Percentiles rank a stretch among this genome's conserved stretches.
Evolutionary conservation across 192 early-diverging fungal genomes (phyloP).

Genomic region (Chytriomyces sp.): DNA sequence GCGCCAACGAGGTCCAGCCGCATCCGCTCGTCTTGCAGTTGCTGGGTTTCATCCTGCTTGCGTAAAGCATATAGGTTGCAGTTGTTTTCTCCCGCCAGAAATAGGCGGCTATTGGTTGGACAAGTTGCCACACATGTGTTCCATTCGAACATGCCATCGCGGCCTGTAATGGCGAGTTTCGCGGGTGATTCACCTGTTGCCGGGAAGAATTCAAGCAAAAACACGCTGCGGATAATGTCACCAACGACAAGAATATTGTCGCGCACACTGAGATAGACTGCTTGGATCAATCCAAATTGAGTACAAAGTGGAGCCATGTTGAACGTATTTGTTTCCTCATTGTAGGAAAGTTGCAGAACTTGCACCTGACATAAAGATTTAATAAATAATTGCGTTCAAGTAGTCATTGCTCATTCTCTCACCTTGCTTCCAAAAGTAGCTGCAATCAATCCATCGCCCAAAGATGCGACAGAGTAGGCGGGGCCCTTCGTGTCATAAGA

Average conservation of each 20-base stretch:
- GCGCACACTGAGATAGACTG: constrained; percentile 59
- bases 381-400: background rate
- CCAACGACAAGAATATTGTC: constrained; percentile 75
- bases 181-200: constrained; percentile 4
- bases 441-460: constrained; percentile 72
- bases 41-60: constrained; percentile 52
- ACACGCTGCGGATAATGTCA: constrained; percentile 82
- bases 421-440: constrained; percentile 5
- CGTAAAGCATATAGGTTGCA: constrained; percentile 66
- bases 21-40: constrained; percentile 56
- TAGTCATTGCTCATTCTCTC: background rate
- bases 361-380: constrained; percentile 1
- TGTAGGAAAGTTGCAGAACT: constrained; percentile 8
- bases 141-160: constrained; percentile 69
- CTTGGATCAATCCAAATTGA: constrained; percentile 63
- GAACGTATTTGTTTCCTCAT: background rate
- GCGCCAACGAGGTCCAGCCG: constrained; percentile 66
- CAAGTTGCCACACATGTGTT: constrained; percentile 61
- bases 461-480: constrained; percentile 69
- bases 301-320: constrained; percentile 16
- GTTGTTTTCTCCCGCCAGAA: constrained; percentile 64
- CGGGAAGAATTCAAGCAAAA: constrained; percentile 59
- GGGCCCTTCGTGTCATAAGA: constrained; percentile 62
- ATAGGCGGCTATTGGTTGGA: constrained; percentile 60
- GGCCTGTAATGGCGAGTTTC: constrained; percentile 60